Evolutionary conservation across 2,329 filamentous ascomycete species (phyloP).

Genomic region (Aspergillus aculeatinus): DNA sequence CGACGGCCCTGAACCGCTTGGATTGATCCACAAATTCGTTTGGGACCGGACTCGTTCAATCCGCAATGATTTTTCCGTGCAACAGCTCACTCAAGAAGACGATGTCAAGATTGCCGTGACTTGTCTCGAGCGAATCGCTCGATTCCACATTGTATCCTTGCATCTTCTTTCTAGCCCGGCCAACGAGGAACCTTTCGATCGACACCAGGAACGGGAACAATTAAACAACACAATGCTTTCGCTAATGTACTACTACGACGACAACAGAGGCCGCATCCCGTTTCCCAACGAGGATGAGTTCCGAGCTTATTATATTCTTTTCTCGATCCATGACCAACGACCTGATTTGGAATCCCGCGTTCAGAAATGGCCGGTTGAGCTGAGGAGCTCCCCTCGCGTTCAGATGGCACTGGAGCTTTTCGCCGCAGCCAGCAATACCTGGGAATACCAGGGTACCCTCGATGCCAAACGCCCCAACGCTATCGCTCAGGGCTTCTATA

Average conservation of each 20-base stretch:
- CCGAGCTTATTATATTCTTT: slow-evolving; percentile 61
- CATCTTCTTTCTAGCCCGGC: slow-evolving; percentile 57
- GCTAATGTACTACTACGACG: slow-evolving; percentile 61
- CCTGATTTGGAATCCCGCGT: slow-evolving; percentile 59
- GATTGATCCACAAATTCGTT: slow-evolving; percentile 60
- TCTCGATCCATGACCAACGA: slow-evolving; percentile 52
- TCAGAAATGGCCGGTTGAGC: slow-evolving; percentile 53
- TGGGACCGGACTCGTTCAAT: slow-evolving; percentile 66
- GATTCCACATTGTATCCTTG: slow-evolving; percentile 62
- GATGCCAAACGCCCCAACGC: slow-evolving; percentile 50
- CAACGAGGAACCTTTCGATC: slow-evolving; percentile 55
- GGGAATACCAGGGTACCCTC: slow-evolving; percentile 53
- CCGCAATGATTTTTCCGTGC: slow-evolving; percentile 65
- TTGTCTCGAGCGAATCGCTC: slow-evolving; percentile 62
- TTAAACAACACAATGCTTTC: slow-evolving; percentile 63
- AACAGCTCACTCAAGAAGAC: slow-evolving; percentile 57
- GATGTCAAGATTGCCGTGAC: slow-evolving; percentile 59
- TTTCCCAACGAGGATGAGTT: slow-evolving; percentile 65
- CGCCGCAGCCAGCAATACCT: slow-evolving; percentile 54
- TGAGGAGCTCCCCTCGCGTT: slow-evolving; percentile 54
- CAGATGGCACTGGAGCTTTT: slow-evolving; percentile 58
- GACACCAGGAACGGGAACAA: slow-evolving; percentile 63
- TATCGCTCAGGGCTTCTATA: slow-evolving; percentile 59
- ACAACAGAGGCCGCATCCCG: slow-evolving; percentile 49
- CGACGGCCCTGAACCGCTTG: slow-evolving; percentile 50